Base-by-base conservation (phyloP, 2,329 filamentous ascomycete species). In the Cordyceps fumosorosea region DNA sequence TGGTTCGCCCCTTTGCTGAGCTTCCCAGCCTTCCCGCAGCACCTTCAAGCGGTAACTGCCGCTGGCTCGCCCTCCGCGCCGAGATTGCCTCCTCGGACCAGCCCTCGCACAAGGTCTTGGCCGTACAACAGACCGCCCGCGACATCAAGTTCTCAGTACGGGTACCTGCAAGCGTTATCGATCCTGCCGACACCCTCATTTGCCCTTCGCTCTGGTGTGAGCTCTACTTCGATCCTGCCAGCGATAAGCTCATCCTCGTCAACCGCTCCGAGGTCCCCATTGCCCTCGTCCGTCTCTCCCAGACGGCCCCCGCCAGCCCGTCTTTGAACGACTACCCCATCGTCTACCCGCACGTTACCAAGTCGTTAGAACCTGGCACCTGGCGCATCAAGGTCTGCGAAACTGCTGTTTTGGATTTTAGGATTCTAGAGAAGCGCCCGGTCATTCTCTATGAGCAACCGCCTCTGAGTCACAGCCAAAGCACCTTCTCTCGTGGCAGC, bases 131-230 rank as follows among this genome's bases (percentile, higher is more conserved):
- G 74, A 85, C 83, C 5, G 77, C 79, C 64, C 79, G 79, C 67
- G 82, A 85, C 70, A 84, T 84, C 76, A 85, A 84, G 65, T 85
- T 85, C 68, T 81, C 80, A 45, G 81, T 85, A 64, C 76, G 79
- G 56, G 82, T 85, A 62, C 83, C 82, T 5, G 77, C 77, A 60
- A 95, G 80, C 62, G 74, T 73, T 56, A 72, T 74, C 47, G 75
- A 79, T 62, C 34, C 34, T 37, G 76, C 76, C 48, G 75, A 79
- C 63, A 75, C 76, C 51, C 73, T 71, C 10, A 70, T 74, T 8
- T 74, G 79, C 18, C 81, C 81, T 18, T 77, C 80, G 5, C 67
- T 85, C n/a, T 84, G 80, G 80, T 85, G 81, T 69, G 82, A 85
- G 69, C 74, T 86, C 42, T 85, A 84, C 67, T 85, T 85, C 66